Evolutionary conservation across 768 basidiomycete species (phyloP).

Genomic region (Holtermanniella nyarrowii): DNA sequence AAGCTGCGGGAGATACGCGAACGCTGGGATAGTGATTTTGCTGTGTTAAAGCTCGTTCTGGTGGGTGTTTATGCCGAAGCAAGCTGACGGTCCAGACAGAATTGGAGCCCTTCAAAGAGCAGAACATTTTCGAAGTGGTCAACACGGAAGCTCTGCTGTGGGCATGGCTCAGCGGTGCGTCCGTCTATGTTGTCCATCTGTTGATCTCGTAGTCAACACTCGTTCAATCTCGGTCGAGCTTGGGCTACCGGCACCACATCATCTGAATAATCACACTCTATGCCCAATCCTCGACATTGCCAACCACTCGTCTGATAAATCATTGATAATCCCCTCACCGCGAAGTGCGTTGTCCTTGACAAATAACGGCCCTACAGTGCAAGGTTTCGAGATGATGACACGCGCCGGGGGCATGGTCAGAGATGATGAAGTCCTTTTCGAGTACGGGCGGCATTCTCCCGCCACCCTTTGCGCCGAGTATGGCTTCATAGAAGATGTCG

Average conservation of each 20-base stretch:
- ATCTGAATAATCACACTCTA: constrained; percentile 68
- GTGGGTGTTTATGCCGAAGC: constrained; percentile 19
- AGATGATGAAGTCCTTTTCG: constrained; percentile 62
- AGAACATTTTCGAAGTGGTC: constrained; percentile 9
- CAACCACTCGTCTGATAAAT: constrained; percentile 51
- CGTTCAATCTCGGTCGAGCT: constrained; percentile 57
- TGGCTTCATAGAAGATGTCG: constrained; percentile 55
- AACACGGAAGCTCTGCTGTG: constrained; percentile 55
- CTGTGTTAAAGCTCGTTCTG: constrained; percentile 12
- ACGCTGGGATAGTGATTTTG: constrained; percentile 28
- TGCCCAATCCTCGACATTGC: constrained; percentile 87
- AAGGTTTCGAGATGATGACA: constrained; percentile 44
- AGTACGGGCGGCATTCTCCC: constrained; percentile 73
- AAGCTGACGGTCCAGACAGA: neutral
- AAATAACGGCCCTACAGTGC: constrained; percentile 42
- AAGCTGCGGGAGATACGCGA: constrained; percentile 30
- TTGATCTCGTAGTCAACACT: constrained; percentile 62
- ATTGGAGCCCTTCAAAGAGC: constrained; percentile 12
- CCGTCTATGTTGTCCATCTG: neutral
- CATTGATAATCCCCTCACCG: constrained; percentile 17
- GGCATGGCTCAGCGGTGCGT: constrained; percentile 83
- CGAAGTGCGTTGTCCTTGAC: constrained; percentile 43
- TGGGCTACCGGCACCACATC: constrained; percentile 48
- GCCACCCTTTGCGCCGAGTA: constrained; percentile 75
- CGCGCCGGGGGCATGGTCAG: constrained; percentile 42